phyloP scores from a whole-genome alignment of 371 early-diverging fungal species.

The Apophysomyces ossiformis region DNA sequence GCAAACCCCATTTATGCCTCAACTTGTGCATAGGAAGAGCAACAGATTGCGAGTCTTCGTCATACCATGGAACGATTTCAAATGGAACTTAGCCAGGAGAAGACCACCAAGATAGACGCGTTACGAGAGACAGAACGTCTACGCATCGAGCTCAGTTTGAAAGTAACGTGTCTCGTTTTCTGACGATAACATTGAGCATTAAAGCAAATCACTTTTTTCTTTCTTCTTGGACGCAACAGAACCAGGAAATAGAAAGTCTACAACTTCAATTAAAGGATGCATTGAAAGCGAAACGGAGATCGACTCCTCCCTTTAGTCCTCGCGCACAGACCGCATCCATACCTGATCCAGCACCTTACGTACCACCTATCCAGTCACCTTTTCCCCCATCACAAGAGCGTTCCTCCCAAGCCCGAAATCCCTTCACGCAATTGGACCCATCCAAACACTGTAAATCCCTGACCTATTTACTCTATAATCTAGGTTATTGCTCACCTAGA shows the following conservation, averaged over 20 bases:
- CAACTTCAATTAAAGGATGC: slow-evolving; percentile 5
- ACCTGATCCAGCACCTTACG: neutral
- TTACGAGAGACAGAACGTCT: neutral
- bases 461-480: neutral
- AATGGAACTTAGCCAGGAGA: neutral
- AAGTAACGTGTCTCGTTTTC: neutral
- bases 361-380: too few relatives aligned
- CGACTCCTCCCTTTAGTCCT: neutral
- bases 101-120: neutral
- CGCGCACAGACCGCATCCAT: neutral
- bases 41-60: neutral
- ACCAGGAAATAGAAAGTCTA: neutral
- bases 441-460: neutral
- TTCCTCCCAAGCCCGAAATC: neutral
- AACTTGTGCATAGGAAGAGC: neutral
- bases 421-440: neutral
- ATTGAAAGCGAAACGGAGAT: neutral
- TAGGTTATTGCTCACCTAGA: neutral
- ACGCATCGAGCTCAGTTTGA: neutral
- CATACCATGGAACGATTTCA: neutral
- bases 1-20: neutral
- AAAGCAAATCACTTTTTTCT: neutral
- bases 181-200: neutral
- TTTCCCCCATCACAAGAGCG: neutral
- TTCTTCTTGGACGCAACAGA: neutral